Base-by-base conservation (phyloP, 164 flowering plant species). In the Buxus sempervirens region DNA sequence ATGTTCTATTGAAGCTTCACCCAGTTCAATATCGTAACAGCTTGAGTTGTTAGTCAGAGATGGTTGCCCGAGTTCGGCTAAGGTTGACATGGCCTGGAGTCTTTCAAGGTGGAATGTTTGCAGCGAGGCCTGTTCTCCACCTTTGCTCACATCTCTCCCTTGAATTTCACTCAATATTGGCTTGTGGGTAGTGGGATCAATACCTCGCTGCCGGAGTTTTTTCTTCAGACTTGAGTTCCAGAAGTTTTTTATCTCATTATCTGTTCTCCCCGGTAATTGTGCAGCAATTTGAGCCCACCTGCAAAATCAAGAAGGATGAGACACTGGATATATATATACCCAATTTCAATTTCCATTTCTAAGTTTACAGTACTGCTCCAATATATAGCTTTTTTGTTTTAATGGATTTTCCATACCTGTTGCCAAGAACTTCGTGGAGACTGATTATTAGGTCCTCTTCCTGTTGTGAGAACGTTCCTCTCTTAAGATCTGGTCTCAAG, bases 251-350 rank as follows among this genome's bases (percentile, higher is more conserved):
- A 93, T 86, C 80, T 92, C 98, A 64, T 92, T 92, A 53, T 92
- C 98, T 23, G 98, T 93, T 82, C 98, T 84, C 53, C 98, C 98
- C 0, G 98, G 97, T 42, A 93, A 76, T 45, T 87, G 89, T 48
- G 90, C 78, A 21, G 98, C 92, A 65, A 93, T 93, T 68, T 89
- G 97, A 67, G 98, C 93, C 98, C 98, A 93, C 83, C 98, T 93
- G 78, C 38, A 73, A 62, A 51, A 24, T 24, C 62, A 38, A n/a
- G 28, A 55, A 19, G 24, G 26, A 59, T 9, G 15, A 67, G 49
- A 25, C 4, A n/a, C 42, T 22, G 28, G 70, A 15, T 66, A 45
- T n/a, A n/a, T n/a, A n/a, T n/a, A n/a, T n/a, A n/a, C n/a, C 51
- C 71, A 68, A 66, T 61, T 48, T 64, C 38, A 18, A 58, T 27